Evolutionary conservation across 2,329 filamentous ascomycete species (phyloP), one percentile per base, ranked within the genome.

Genomic region (Alternaria postmessia): DNA sequence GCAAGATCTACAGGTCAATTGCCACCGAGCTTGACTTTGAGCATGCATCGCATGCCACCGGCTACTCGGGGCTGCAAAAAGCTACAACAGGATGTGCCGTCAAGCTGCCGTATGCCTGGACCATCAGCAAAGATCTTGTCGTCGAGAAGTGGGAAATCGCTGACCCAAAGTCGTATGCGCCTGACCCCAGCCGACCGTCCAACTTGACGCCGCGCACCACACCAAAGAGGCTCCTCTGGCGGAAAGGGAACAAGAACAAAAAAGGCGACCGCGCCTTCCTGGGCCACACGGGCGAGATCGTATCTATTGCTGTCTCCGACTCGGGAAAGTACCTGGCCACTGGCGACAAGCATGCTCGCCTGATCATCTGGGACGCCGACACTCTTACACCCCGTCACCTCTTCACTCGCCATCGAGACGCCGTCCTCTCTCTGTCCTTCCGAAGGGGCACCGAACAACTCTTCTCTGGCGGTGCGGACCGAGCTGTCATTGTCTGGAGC

Each of bases 401-500:
- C 4, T 96, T 98, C 77, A 89, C 88, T n/a, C 93, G 97, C 62
- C 95, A 99, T 80, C 88, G 95, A 62, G 95, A 96, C 73, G 87
- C 92, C 16, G 88, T 99, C 51, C 94, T 91, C 7, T 90, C 90
- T 0, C 83, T 99, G 18, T 91, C 90, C 0, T 99, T 99, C 76
- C 89, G 93, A 38, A 86, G 92, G 63, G 92, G 91, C 51, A 94
- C 86, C 36, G 96, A 97, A 73, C 94, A 97, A 79, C 82, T 99
- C 20, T 99, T 96, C 81, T 96, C 93, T 4, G 90, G 91, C 59
- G 95, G 92, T 54, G 91, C 90, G 72, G 95, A 99, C 79, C 88
- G 95, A 42, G 97, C 94, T 3, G 90, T 99, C 75, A 98, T 98
- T 79, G 91, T 96, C 32, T 99, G 94, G 93, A 94, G 91, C 67